Evolutionary conservation across 2,329 filamentous ascomycete species (phyloP), one percentile per base, ranked within the genome.

Genomic region (Sporothrix humicola): DNA sequence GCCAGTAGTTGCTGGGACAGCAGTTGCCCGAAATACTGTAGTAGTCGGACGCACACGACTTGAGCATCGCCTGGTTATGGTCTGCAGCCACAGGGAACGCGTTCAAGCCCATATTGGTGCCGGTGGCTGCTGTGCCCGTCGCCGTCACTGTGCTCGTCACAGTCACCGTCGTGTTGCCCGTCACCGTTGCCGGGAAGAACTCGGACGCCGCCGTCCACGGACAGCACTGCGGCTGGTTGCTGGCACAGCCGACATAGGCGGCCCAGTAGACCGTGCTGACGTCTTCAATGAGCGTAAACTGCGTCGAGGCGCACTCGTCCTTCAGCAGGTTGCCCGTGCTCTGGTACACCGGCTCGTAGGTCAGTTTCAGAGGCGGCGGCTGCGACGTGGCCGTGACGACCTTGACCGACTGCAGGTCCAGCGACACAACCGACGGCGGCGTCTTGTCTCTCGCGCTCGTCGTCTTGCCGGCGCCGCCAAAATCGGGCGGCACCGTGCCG

Each of bases 261-360:
- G 77, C 78, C 72, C 76, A 79, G 74, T 76, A 78, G 8, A 78
- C 76, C 12, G 79, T 79, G 73, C 52, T 76, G 17, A 75, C 74
- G 23, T 76, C 78, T 54, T 79, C 77, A 23, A 79, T 76, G 17
- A 79, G 77, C 2, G 78, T 79, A 71, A 79, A 79, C 42, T 74
- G 74, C 5, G 78, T 77, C 3, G 72, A 20, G 4, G 75, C 75
- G 69, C 79, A 80, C 6, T 72, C 72, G 59, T 74, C 78, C 13
- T 70, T n/a, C 17, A 80, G 77, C 44, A 79, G 72, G 13, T 65
- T 50, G 20, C 79, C 79, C 0, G 72, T 56, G 42, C 78, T 77
- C 20, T 73, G 56, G 69, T 75, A 79, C 54, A 72, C 52, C 6
- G 78, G 77, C 20, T 71, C 52, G 50, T 73, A 72, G 9, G 58